Evolutionary conservation across 2,329 filamentous ascomycete genomes (phyloP), one percentile per base, ranked within the genome.

Genomic region (Exophiala oligosperma): DNA sequence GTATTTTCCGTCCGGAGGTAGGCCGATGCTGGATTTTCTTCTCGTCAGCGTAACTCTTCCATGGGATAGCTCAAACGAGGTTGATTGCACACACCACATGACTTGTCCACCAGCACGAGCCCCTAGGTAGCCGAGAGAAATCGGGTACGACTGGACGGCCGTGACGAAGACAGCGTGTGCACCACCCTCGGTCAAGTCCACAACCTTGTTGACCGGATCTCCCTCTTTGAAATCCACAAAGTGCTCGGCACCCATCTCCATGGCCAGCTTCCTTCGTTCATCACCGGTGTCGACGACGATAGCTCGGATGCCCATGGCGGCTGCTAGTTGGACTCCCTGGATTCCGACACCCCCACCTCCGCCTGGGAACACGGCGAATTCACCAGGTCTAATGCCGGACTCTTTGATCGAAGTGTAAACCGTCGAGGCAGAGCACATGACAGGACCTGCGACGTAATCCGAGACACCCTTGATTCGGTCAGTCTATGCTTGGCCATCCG

Each of bases 341-440:
- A 84, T 80, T 2, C 83, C 82, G 2, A 85, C 79, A 14, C 79
- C 82, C 35, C 80, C 80, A 8, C 82, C 82, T 0, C 79, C 80
- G n/a, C 81, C 81, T 2, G 80, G 79, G 62, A 84, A 82, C 14
- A 80, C 77, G 1, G 80, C 79, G 79, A 79, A 85, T 50, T 84
- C 73, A 8, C 81, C 80, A 0, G 81, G 72, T 56, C 72, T 73
- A 3, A 84, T 70, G 1, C 73, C 74, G 0, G 79, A 80, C 41
- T 82, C 79, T 11, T 79, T 74, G 50, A 86, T 72, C 1, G 82
- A 80, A 2, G 80, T 77, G 68, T 85, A 83, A 59, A 85, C 81
- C 1, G 84, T 86, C 5, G 77, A 79, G 0, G 80, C 81, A 44
- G 74, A 78, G 71, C 84, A 86, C 81, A 86, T 84, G 57, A 86